Base-by-base conservation (phyloP, 495 filamentous ascomycete genomes). In the Neurospora terricola region DNA sequence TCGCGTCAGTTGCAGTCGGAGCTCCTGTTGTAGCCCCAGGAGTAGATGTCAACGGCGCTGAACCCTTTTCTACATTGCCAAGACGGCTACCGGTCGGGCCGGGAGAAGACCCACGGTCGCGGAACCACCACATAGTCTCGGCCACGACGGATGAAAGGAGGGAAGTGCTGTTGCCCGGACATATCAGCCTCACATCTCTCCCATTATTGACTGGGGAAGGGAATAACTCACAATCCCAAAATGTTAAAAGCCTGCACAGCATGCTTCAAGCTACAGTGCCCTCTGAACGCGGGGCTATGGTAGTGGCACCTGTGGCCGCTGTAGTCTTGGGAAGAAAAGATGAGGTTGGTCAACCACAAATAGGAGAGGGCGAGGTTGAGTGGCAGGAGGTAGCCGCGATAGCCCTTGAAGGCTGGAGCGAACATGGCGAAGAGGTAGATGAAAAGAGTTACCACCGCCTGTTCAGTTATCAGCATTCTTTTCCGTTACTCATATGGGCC, bases 351-450 rank as follows among this genome's bases (percentile, higher is more conserved):
- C 18, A 80, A 66, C 78, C 78, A 80, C 16, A 80, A 74, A 73
- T 80, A 80, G 3, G 77, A 72, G 8, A 86, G 84, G 5, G 74
- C 59, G 37, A 77, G 34, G 59, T 78, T 76, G 30, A 80, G 75
- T 23, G 79, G 79, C 40, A 79, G 59, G 34, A 78, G 70, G 69
- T 80, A 78, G 37, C 79, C 79, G 27, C 73, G 76, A 73, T 80
- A 80, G 4, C 69, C 71, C 62, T 79, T 80, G 69, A 80, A 39
- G 14, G 48, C 37, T 7, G 78, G 78, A 62, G 77, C 37, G 70
- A 76, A 71, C 43, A 78, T 30, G 54, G 75, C 73, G 40, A 78
- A 68, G 16, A 79, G 48, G 70, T 77, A 79, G 6, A 77, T 5
- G 69, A 79, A 77, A 12, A 79, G 75, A 3, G 77, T 79, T 12